Evolutionary conservation across 2,329 filamentous ascomycete species (phyloP).

Genomic region (Acrodontium crateriforme): DNA sequence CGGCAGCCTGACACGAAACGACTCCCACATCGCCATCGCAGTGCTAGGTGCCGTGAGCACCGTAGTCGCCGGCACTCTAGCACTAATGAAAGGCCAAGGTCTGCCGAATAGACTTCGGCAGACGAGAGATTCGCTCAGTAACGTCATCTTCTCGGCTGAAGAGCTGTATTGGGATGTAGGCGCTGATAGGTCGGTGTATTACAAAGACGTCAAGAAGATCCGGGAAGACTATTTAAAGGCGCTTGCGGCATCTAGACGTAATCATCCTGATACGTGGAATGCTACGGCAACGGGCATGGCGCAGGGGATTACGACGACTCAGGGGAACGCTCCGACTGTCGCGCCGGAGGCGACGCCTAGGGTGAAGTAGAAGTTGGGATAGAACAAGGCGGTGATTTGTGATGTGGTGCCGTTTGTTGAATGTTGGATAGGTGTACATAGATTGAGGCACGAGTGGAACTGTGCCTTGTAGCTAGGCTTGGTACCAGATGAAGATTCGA

Average conservation of each 20-base stretch:
- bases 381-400: no score
- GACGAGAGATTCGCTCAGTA: constrained; percentile 18
- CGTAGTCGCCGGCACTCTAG: constrained; percentile 20
- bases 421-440: no score
- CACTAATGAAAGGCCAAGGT: constrained; percentile 23
- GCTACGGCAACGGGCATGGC: background rate
- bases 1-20: constrained; percentile 15
- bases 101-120: constrained; percentile 23
- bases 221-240: constrained; percentile 21
- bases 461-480: no score
- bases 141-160: constrained; percentile 22
- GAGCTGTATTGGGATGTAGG: constrained; percentile 24
- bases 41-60: constrained; percentile 21
- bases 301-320: no score
- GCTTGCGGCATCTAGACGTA: constrained; percentile 19
- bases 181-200: constrained; percentile 17
- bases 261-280: constrained; percentile 25
- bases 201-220: constrained; percentile 21
- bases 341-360: no score
- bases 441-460: no score
- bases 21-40: constrained; percentile 19
- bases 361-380: no score
- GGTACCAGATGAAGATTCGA: no score
- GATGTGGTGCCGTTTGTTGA: no score
- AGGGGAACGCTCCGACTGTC: no score